Base-by-base conservation (phyloP, 805 yeast species). In the Candida ascalaphidarum region DNA sequence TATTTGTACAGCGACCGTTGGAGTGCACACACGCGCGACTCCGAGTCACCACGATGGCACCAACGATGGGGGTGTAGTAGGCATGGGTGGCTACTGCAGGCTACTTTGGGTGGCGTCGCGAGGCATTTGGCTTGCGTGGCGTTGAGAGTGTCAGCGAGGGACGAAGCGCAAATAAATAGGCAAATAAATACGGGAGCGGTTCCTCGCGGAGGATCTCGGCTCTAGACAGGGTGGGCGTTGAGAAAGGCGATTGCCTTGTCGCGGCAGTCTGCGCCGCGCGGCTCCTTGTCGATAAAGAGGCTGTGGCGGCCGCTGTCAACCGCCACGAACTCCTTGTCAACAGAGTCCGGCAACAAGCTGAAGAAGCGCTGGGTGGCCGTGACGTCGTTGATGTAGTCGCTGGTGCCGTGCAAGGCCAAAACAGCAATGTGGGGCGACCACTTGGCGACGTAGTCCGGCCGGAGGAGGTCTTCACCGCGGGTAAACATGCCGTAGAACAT, bases 331-430 rank as follows among this genome's bases (percentile, higher is more conserved):
- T 57, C 44, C 28, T 45, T 58, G 23, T 61, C 58, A 14, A 59
- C 46, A 30, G 44, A 35, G 25, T 50, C 48, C 21, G 61, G 53
- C 32, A 55, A 44, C 11, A 52, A 33, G 1, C 49, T 43, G 26
- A 58, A 43, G 31, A 74, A 75, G 30, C 50, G 40, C 32, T 58
- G 46, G 12, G 77, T 58, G 4, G 68, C 74, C 11, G 58, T 51
- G 22, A 59, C 50, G 46, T 68, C 73, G 46, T 79, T 81, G 40
- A 81, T 65, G 21, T 63, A 52, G 47, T 82, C 94, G n/a, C 50
- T 55, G 7, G 60, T 56, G 17, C 89, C 86, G 46, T 81, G 89
- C 23, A 72, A 40, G 8, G 81, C 53, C 17, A 77, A 47, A 4
- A 80, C 41, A 0, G 82, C 74, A 8, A 65, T 57, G 6, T 59